Base-by-base conservation (phyloP, 768 basidiomycete genomes). In the Nidularia pulvinata region DNA sequence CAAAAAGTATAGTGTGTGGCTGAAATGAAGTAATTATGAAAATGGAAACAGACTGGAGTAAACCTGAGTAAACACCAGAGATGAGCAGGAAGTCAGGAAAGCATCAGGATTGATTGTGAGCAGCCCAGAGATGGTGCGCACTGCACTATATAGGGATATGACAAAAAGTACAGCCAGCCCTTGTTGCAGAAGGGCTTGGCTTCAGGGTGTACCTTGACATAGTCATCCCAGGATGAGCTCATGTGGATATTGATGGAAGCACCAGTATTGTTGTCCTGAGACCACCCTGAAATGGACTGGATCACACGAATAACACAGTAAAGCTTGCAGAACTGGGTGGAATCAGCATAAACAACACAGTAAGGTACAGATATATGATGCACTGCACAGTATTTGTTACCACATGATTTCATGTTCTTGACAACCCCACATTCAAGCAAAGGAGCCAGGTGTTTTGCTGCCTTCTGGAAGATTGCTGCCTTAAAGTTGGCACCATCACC, bases 401-500 rank as follows among this genome's bases (percentile, higher is more conserved):
- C n/a, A 46, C 32, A 54, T 10, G 25, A 51, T 32, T 54, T 52
- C 1, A 34, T 48, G 2, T 34, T 58, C 53, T 65, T 65, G 7
- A 19, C 33, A 36, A 49, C 47, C 7, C 59, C 56, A 5, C 33
- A 32, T 33, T 51, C 14, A 13, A n/a, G 53, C 11, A 58, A 34
- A 19, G 48, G 49, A 5, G 49, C 48, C 16, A 64, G 16, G 22
- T n/a, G 5, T 1, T 3, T 14, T 0, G 46, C 35, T 16, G 58
- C 63, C 43, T 30, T 2, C 35, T 56, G 43, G 44, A 60, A 66
- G 4, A 52, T 65, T 1, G 54, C 13, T 5, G 22, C 45, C 48
- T 62, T 65, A 52, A 63, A 66, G 46, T 54, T 65, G 1, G 54
- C 54, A 30, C 64, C 57, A 53, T 67, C 61, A 1, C 66, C 63